Evolutionary conservation across 768 basidiomycete genomes (phyloP).

Genomic region (Mycena capillaripes): DNA sequence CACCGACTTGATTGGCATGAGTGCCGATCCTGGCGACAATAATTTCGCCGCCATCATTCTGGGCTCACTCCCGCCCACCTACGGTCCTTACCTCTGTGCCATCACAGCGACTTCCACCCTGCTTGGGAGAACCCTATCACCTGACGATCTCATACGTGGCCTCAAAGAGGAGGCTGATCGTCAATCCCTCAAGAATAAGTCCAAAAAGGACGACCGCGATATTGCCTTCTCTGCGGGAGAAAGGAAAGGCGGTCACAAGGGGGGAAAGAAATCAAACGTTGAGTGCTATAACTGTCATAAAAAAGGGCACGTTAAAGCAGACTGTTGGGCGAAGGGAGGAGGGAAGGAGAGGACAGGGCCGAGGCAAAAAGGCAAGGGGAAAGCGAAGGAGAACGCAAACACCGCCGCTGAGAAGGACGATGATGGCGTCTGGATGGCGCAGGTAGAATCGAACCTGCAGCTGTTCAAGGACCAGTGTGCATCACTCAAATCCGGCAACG

Average conservation of each 20-base stretch:
- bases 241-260: neutral
- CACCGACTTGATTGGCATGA: constrained; percentile 34
- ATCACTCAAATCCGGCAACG: neutral
- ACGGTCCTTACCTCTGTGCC: constrained; percentile 37
- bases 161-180: constrained; percentile 38
- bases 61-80: constrained; percentile 42
- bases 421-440: constrained; percentile 33
- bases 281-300: constrained; percentile 40
- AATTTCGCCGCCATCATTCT: constrained; percentile 21
- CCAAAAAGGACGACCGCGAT: neutral
- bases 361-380: constrained; percentile 17
- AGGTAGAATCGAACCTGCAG: constrained; percentile 13
- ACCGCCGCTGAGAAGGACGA: constrained; percentile 4
- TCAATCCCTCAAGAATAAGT: constrained; percentile 21
- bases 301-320: constrained; percentile 38
- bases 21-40: constrained; percentile 4
- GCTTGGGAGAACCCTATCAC: constrained; percentile 17
- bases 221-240: constrained; percentile 25
- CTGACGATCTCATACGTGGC: constrained; percentile 35
- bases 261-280: constrained; percentile 2
- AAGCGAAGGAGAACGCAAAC: constrained; percentile 16
- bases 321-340: constrained; percentile 23
- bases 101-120: constrained; percentile 38
- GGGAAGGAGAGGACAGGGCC: constrained; percentile 31
- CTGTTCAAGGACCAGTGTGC: neutral